A percentile compares a stretch with the other conserved stretches of the same genome.
Evolutionary conservation across 257 asterid species (phyloP).

Genomic region (Solanum okadae): DNA sequence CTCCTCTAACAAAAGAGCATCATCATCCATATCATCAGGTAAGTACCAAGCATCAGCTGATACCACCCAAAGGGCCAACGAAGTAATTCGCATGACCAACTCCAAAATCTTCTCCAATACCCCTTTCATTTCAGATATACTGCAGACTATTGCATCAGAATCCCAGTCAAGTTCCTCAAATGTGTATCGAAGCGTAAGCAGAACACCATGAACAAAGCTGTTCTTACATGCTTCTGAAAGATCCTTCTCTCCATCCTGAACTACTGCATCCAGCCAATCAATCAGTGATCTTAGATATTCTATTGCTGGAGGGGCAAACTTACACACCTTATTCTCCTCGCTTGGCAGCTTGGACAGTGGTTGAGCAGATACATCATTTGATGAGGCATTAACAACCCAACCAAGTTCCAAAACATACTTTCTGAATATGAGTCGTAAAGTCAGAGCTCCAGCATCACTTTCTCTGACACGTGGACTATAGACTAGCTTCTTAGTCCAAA

Average conservation of each 20-base stretch:
- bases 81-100: constrained; percentile 74
- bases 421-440: constrained; percentile 73
- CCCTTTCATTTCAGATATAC: constrained; percentile 41
- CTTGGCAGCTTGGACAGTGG: constrained; percentile 21
- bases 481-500: constrained; percentile 82
- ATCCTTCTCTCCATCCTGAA: constrained; percentile 80
- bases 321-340: constrained; percentile 16
- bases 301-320: constrained; percentile 38
- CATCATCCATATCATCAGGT: constrained; percentile 79
- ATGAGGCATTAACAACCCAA: constrained; percentile 55
- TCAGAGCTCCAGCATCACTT: constrained; percentile 98
- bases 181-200: constrained; percentile 85
- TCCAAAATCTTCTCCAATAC: constrained; percentile 65
- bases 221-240: constrained; percentile 79
- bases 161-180: constrained; percentile 94
- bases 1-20: constrained; percentile 39
- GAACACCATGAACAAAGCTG: constrained; percentile 89
- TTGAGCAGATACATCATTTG: constrained; percentile 30
- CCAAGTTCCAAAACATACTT: constrained; percentile 79
- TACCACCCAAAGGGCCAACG: constrained; percentile 95
- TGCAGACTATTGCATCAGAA: constrained; percentile 32
- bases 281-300: constrained; percentile 60
- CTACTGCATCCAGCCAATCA: constrained; percentile 76
- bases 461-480: constrained; percentile 98
- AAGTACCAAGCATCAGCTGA: constrained; percentile 85